phyloP scores from a whole-genome alignment of 305 asterid genomes.

The Fraxinus platypoda region DNA sequence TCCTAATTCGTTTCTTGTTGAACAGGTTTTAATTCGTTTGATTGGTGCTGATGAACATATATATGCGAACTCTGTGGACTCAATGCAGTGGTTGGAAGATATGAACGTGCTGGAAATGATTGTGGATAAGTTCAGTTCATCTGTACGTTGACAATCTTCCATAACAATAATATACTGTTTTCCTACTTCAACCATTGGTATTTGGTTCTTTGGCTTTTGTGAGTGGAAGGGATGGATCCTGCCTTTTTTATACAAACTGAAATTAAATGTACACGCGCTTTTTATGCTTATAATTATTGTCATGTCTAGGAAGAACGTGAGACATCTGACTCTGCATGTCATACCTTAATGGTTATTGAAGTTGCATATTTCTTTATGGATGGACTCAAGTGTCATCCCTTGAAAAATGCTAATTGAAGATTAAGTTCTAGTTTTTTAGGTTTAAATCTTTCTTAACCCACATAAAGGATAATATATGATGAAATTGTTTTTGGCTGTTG shows the following conservation, averaged over 20 bases:
- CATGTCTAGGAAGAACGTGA: constrained; percentile 7
- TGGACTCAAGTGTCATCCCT: neutral
- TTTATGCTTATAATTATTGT: neutral
- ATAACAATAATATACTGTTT: constrained; percentile 12
- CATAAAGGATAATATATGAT: neutral
- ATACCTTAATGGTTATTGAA: neutral
- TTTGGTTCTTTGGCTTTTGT: constrained; percentile 20
- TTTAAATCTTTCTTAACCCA: neutral
- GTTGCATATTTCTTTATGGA: constrained; percentile 8
- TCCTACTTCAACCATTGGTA: constrained; percentile 3
- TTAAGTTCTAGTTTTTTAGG: neutral
- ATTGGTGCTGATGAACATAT: constrained; percentile 90
- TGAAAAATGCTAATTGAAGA: constrained; percentile 15
- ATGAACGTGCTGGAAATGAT: constrained; percentile 82
- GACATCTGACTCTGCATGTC: constrained; percentile 15
- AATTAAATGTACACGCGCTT: neutral
- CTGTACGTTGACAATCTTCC: constrained; percentile 62
- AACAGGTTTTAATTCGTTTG: constrained; percentile 89
- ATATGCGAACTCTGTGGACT: constrained; percentile 63
- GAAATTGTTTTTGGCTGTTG: neutral
- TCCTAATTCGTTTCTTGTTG: constrained; percentile 29
- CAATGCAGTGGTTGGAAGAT: constrained; percentile 93
- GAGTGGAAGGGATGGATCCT: constrained; percentile 18
- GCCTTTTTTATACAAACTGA: constrained; percentile 13
- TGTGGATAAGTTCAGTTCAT: constrained; percentile 88